phyloP scores from a whole-genome alignment of 371 early-diverging fungal species.

The Globomyces sp. region DNA sequence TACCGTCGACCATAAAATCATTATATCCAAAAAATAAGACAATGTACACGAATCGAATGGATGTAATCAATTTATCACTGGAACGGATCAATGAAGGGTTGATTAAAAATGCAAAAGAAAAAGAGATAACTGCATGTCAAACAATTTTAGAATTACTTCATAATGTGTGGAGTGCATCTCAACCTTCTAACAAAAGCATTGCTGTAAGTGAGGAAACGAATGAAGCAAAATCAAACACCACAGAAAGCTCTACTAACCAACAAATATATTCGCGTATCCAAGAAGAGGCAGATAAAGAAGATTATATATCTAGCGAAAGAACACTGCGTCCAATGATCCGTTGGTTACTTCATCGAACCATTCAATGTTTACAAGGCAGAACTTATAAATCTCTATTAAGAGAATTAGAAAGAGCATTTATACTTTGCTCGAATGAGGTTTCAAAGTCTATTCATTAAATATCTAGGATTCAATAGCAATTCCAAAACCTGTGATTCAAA shows the following conservation, averaged over 20 bases:
- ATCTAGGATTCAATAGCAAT: background rate
- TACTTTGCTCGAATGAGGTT: background rate
- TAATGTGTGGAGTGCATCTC: background rate
- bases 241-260: background rate
- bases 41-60: background rate
- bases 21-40: background rate
- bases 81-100: background rate
- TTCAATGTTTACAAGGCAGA: background rate
- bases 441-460: background rate
- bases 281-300: background rate
- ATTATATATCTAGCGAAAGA: slow-evolving; percentile 17
- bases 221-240: background rate
- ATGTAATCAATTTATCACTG: background rate
- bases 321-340: slow-evolving; percentile 16
- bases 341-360: slow-evolving; percentile 5
- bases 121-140: slow-evolving; percentile 16
- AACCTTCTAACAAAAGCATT: background rate
- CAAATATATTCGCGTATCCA: background rate
- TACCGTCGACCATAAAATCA: background rate
- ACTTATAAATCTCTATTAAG: background rate
- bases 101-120: slow-evolving; percentile 10
- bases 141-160: background rate
- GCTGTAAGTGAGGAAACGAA: too few relatives aligned
- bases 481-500: background rate
- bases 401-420: background rate